Percentiles rank a stretch among this genome's conserved stretches.
Conservation (phyloP, 495 filamentous ascomycete species). For the Lasiosphaeria hispida region DNA sequence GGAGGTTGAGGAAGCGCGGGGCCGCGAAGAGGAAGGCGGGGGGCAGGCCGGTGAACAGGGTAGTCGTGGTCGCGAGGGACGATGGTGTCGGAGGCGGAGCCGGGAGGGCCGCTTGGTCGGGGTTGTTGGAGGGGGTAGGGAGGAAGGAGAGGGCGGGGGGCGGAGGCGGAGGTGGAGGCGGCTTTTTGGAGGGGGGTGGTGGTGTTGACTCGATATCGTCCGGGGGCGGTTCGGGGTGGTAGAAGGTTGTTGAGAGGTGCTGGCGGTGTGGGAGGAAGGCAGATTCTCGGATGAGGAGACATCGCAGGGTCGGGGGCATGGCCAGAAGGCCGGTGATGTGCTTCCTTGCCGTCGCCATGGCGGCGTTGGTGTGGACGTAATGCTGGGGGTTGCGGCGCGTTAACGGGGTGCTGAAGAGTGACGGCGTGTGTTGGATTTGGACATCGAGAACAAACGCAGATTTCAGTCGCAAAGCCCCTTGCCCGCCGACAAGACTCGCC, state of each 20-base stretch:
- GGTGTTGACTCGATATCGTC: background rate
- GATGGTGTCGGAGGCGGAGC: conserved; percentile 10
- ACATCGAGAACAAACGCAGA: too few species aligned
- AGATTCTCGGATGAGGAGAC: conserved; percentile 10
- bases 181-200: background rate
- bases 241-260: too few species aligned
- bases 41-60: conserved; percentile 60
- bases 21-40: conserved; percentile 70
- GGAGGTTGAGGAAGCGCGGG: conserved; percentile 66
- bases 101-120: conserved; percentile 22
- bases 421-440: too few species aligned
- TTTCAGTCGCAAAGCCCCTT: background rate
- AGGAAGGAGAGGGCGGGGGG: conserved; percentile 27
- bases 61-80: conserved; percentile 39
- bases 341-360: conserved; percentile 6
- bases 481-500: background rate
- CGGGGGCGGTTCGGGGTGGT: too few species aligned
- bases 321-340: conserved; percentile 12
- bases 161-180: background rate
- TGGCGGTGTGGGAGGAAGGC: background rate
- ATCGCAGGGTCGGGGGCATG: conserved; percentile 18
- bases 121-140: conserved; percentile 36
- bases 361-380: background rate
- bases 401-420: too few species aligned
- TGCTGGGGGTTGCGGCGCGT: too few species aligned